phyloP scores from a whole-genome alignment of 352 stramenopile species.

The Pythium scleroteichum region DNA sequence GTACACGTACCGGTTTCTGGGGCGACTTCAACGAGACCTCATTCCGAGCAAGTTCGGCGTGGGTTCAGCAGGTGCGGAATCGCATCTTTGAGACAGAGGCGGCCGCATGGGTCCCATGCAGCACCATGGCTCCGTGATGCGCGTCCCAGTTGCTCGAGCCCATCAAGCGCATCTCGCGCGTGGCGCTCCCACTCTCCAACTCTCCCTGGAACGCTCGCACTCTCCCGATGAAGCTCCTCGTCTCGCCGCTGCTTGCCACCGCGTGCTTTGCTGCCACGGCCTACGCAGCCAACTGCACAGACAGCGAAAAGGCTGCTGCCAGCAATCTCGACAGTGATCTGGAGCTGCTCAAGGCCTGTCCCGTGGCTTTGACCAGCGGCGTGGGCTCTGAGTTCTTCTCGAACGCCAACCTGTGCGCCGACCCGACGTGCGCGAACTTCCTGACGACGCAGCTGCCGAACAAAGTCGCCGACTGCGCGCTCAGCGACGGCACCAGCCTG shows the following conservation, averaged over 20 bases:
- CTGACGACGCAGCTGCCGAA: neutral
- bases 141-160: too few relatives aligned
- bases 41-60: too few relatives aligned
- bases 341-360: neutral
- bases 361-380: neutral
- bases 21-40: too few relatives aligned
- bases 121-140: too few relatives aligned
- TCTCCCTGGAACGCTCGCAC: too few relatives aligned
- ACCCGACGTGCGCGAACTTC: neutral
- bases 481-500: conserved; percentile 3
- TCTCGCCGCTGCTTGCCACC: neutral
- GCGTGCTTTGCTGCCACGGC: neutral
- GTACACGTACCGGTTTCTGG: too few relatives aligned
- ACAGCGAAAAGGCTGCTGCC: neutral
- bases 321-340: neutral
- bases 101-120: too few relatives aligned
- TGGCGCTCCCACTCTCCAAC: too few relatives aligned
- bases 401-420: neutral
- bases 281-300: neutral
- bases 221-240: too few relatives aligned
- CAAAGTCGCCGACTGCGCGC: conserved; percentile 1
- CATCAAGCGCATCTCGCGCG: too few relatives aligned
- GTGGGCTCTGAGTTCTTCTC: neutral
- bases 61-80: too few relatives aligned
- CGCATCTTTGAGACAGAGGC: neutral